Base-by-base conservation (phyloP, 495 filamentous ascomycete species). In the Lepidopterella palustris region DNA sequence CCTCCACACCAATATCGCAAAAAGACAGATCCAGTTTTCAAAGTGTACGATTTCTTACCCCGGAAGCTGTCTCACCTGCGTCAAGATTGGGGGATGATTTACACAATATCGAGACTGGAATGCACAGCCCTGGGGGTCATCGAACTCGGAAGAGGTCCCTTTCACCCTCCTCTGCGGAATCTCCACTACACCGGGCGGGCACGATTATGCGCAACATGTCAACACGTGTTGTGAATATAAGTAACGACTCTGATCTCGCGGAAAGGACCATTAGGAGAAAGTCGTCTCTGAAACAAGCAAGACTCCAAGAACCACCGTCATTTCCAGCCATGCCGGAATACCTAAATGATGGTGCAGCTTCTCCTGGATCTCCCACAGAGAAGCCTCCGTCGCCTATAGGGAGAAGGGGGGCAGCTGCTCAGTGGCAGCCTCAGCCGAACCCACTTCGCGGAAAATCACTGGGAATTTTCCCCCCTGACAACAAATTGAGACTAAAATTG, bases 141-240 rank as follows among this genome's bases (percentile, higher is more conserved):
- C 60, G 57, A 21, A 39, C 77, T 71, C 74, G 87, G 69, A 78
- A 85, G 69, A 51, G 84, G 67, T 73, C 77, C 9, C 67, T 78
- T 58, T 96, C 92, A 4, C 78, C 84, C 3, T 84, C 84, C n/a
- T 70, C 82, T 8, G 81, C 83, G 10, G 79, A 78, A 51, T 82
- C 86, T 42, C 84, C 90, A 32, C 71, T 95, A 55, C 80, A 81
- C 21, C 78, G 89, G 64, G 89, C 93, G 55, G 88, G 91, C 29
- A 95, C 92, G 3, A 93, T 97, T 67, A 86, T 99, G 73, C 87
- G 91, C 64, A 91, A 91, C 64, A 95, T 97, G 84, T 97, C 95
- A 20, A 90, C 96, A 74, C 90, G 93, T 72, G 90, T 99, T 57
- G 93, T 97, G 67, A 97, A 96, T 70, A 78, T 99, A 58, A 95